Conservation (phyloP, 371 early-diverging fungal genomes). For the Apophysomyces variabilis region DNA sequence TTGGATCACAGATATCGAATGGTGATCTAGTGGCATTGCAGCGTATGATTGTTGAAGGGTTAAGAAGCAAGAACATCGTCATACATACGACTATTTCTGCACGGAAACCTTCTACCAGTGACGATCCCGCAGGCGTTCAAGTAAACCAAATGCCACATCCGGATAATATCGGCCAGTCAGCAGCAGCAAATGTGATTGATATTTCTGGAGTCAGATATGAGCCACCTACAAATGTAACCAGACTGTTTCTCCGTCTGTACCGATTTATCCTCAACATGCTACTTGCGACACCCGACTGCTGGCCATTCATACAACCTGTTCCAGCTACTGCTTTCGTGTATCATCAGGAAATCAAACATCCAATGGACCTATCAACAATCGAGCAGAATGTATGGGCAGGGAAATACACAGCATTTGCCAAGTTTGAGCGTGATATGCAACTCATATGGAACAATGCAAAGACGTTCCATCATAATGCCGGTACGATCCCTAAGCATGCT, state of each 20-base stretch:
- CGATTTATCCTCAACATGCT: constrained; percentile 51
- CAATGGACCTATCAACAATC: constrained; percentile 50
- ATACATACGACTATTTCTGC: constrained; percentile 34
- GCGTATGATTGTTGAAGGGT: constrained; percentile 42
- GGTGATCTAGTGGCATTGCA: constrained; percentile 51
- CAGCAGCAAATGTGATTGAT: constrained; percentile 16
- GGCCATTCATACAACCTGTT: constrained; percentile 48
- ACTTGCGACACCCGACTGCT: constrained; percentile 48
- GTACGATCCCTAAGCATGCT: constrained; percentile 38
- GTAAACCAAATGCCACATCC: too few relatives aligned
- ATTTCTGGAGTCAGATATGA: constrained; percentile 36
- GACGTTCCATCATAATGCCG: constrained; percentile 39
- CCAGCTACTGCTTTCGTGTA: constrained; percentile 34
- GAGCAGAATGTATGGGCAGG: constrained; percentile 33
- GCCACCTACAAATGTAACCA: constrained; percentile 41
- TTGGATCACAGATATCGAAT: constrained; percentile 51
- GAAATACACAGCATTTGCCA: constrained; percentile 29
- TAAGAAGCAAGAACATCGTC: constrained; percentile 41
- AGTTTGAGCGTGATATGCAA: constrained; percentile 41
- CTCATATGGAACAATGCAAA: constrained; percentile 51
- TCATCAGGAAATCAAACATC: constrained; percentile 36
- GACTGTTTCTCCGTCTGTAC: constrained; percentile 46
- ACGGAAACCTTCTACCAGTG: constrained; percentile 7
- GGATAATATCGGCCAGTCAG: too few relatives aligned
- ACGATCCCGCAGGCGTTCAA: neutral